A percentile compares a stretch with the other conserved stretches of the same genome.
These are phyloP conservation scores for Entrophospora sp. DNA, from an alignment of 192 early-diverging fungal species.

Conservation along the genomic window DNA sequence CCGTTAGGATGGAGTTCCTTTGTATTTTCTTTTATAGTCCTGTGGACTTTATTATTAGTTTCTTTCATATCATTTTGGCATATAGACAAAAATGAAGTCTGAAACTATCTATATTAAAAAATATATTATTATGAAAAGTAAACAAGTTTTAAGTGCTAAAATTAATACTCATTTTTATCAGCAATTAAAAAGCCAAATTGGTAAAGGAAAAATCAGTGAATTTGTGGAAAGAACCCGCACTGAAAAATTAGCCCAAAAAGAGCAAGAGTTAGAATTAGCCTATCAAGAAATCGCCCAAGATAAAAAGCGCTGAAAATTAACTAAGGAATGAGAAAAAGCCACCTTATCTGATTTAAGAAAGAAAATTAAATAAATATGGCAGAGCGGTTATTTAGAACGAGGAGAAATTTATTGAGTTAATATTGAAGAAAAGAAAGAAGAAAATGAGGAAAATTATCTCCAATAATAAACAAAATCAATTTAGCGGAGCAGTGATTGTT, in stretches of 20 bases:
- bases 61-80: neutral
- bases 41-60: neutral
- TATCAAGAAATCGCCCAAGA: neutral
- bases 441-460: neutral
- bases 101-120: slow-evolving; percentile 2
- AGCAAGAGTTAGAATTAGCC: neutral
- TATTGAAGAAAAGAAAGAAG: neutral
- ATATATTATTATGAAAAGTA: neutral
- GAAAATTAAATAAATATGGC: neutral
- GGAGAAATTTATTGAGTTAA: slow-evolving; percentile 1
- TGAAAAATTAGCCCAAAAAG: neutral
- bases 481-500: neutral
- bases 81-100: neutral
- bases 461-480: neutral
- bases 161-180: too few relatives aligned
- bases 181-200: too few relatives aligned
- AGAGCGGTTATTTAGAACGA: neutral
- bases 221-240: too few relatives aligned
- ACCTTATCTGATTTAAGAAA: neutral
- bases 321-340: neutral
- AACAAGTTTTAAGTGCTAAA: neutral
- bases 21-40: neutral
- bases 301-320: neutral
- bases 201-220: too few relatives aligned
- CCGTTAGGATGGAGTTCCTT: neutral